Conservation (phyloP, 345 rosid species). For the Zanthoxylum bungeanum region DNA sequence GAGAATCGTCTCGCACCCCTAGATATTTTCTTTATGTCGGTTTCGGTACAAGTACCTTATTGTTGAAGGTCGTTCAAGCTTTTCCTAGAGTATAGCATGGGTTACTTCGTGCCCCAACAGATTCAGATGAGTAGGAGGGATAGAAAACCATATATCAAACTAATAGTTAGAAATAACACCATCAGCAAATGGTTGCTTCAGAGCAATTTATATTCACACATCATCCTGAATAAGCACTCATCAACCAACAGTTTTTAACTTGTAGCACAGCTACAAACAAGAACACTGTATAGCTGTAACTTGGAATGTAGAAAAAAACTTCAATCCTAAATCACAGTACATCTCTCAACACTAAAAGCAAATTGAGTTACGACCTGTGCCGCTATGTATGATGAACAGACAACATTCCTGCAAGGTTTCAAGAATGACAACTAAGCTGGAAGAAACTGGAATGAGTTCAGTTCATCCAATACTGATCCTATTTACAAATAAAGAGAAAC, state of each 20-base stretch:
- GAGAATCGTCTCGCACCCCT: too few species aligned
- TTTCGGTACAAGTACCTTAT: too few species aligned
- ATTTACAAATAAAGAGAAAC: neutral
- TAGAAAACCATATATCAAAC: neutral
- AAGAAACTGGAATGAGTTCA: neutral
- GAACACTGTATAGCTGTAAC: neutral
- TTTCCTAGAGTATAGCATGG: too few species aligned
- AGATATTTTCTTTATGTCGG: too few species aligned
- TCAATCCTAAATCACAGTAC: neutral
- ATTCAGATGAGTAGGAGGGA: neutral
- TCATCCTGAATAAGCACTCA: neutral
- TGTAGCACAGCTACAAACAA: neutral
- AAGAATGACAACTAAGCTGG: neutral
- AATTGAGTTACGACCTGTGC: constrained; percentile 12
- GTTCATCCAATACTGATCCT: neutral
- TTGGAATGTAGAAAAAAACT: neutral
- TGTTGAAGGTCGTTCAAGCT: neutral
- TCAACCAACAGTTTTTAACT: neutral
- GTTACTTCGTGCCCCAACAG: too few species aligned
- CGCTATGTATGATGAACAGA: neutral
- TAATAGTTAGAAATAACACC: neutral
- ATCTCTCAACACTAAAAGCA: constrained; percentile 1
- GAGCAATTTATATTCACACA: neutral
- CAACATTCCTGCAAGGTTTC: constrained; percentile 7
- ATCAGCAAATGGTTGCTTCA: neutral